These are phyloP conservation scores for Cutaneotrichosporon arboriforme DNA, from an alignment of 1,284 basidiomycete genomes.

Conservation along the genomic window DNA sequence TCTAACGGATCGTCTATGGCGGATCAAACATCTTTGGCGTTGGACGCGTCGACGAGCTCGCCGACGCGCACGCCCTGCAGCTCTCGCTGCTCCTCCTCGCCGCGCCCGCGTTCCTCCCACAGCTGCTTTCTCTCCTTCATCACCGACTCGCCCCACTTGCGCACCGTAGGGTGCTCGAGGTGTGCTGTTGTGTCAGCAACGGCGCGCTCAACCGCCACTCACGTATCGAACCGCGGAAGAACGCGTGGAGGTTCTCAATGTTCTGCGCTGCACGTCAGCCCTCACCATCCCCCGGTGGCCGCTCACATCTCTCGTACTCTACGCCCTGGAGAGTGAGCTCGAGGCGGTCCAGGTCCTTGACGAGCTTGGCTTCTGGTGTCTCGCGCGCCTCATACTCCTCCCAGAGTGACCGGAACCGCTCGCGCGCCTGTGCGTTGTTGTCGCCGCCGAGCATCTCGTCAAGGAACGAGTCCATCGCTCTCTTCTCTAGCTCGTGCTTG, in stretches of 20 bases:
- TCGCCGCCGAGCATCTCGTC: slow-evolving; percentile 79
- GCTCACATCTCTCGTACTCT: slow-evolving; percentile 53
- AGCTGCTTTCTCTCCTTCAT: slow-evolving; percentile 53
- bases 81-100: slow-evolving; percentile 31
- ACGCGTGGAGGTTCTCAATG: slow-evolving; percentile 39
- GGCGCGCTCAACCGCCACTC: slow-evolving; percentile 8
- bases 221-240: slow-evolving; percentile 47
- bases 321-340: slow-evolving; percentile 73
- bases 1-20: neutral
- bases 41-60: slow-evolving; percentile 4
- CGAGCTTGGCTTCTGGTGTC: slow-evolving; percentile 78
- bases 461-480: slow-evolving; percentile 86
- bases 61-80: slow-evolving; percentile 27
- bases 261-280: slow-evolving; percentile 37
- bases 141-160: slow-evolving; percentile 66
- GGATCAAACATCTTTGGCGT: neutral
- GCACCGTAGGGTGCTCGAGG: slow-evolving; percentile 69
- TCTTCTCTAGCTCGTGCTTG: slow-evolving; percentile 62
- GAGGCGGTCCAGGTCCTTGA: slow-evolving; percentile 90
- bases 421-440: slow-evolving; percentile 59
- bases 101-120: slow-evolving; percentile 37
- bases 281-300: no score
- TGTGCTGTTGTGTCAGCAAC: slow-evolving; percentile 26
- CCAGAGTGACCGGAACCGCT: slow-evolving; percentile 74
- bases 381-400: slow-evolving; percentile 84